Conservation (phyloP, 2,329 filamentous ascomycete species). For the Eutypa lata region DNA sequence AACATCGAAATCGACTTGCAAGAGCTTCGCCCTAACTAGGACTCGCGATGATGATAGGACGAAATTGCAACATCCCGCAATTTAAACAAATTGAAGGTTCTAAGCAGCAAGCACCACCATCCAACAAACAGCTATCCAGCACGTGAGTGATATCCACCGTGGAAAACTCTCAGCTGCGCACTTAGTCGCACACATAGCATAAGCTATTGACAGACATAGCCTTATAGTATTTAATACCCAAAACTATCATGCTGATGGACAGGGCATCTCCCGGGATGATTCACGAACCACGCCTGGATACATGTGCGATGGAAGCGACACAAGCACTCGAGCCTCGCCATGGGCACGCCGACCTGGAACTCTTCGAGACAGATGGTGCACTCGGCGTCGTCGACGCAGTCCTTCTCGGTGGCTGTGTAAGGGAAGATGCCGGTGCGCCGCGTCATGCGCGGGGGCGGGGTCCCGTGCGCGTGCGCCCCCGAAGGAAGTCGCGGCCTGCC, state of each 20-base stretch:
- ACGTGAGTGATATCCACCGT: no score
- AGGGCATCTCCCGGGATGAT: constrained; percentile 61
- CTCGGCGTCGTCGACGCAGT: constrained; percentile 65
- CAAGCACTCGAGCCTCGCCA: constrained; percentile 66
- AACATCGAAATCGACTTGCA: no score
- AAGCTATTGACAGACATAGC: no score
- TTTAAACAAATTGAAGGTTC: no score
- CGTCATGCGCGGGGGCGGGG: constrained; percentile 30
- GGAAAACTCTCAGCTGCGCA: no score
- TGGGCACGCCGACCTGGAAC: constrained; percentile 57
- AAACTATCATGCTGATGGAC: constrained; percentile 64
- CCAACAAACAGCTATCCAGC: no score
- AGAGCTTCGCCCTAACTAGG: no score
- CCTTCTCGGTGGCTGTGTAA: constrained; percentile 64
- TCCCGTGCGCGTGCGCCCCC: constrained; percentile 20
- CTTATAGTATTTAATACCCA: constrained; percentile 39
- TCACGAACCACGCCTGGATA: constrained; percentile 61
- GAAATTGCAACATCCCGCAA: no score
- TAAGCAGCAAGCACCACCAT: no score
- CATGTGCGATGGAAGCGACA: constrained; percentile 62
- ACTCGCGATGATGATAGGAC: no score
- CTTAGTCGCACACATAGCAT: no score
- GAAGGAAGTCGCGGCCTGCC: no score
- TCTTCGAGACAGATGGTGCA: constrained; percentile 68
- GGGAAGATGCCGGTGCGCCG: constrained; percentile 60